These are phyloP conservation scores for Pyronema omphalodes DNA, from an alignment of 495 filamentous ascomycete genomes.

Conservation along the genomic window DNA sequence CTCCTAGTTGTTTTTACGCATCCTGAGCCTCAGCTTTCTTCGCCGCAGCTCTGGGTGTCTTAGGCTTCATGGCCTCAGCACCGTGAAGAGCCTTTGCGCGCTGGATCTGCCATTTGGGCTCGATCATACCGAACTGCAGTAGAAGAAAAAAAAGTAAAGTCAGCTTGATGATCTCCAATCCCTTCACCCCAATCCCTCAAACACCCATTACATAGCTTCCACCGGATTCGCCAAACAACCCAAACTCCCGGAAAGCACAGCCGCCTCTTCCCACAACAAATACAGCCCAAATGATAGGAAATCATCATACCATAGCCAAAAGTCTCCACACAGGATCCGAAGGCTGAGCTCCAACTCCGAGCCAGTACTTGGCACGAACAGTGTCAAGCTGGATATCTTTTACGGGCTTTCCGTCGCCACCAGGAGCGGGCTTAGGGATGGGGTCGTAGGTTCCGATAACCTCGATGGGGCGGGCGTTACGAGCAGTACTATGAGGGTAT, in stretches of 20 bases:
- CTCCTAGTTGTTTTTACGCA: neutral
- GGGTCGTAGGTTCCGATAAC: constrained; percentile 92
- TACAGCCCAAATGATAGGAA: no score
- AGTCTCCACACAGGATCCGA: constrained; percentile 76
- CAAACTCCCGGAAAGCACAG: neutral
- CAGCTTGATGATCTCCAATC: neutral
- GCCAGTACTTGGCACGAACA: constrained; percentile 74
- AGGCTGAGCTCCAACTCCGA: constrained; percentile 90
- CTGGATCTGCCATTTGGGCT: constrained; percentile 18
- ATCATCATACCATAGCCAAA: constrained; percentile 59
- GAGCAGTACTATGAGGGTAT: constrained; percentile 39
- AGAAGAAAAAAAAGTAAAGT: neutral
- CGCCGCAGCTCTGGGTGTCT: constrained; percentile 5
- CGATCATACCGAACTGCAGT: constrained; percentile 18
- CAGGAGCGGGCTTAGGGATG: constrained; percentile 51
- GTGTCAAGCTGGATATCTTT: constrained; percentile 85
- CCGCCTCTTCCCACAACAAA: no score
- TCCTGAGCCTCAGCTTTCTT: neutral
- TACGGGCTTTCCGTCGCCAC: constrained; percentile 45
- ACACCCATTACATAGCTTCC: neutral
- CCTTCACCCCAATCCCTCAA: neutral
- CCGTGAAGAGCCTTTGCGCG: constrained; percentile 7
- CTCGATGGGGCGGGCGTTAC: constrained; percentile 74
- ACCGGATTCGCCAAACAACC: neutral
- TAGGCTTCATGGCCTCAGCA: constrained; percentile 1